These are phyloP conservation scores for Phytophthora litchii DNA, from an alignment of 352 stramenopile genomes.

Conservation along the genomic window DNA sequence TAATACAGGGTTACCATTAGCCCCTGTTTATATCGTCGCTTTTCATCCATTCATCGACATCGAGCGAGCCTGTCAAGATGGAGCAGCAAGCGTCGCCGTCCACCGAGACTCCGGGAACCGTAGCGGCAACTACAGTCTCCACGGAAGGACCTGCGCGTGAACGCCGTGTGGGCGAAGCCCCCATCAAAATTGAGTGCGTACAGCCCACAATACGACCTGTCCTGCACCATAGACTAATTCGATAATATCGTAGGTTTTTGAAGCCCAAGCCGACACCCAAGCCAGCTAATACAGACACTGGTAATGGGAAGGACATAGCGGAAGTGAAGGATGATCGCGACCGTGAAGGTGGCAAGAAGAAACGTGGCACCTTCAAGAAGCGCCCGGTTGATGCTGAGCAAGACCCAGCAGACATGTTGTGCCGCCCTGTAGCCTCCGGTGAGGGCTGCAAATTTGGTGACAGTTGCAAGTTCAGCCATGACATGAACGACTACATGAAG, in stretches of 20 bases:
- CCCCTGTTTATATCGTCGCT: no score
- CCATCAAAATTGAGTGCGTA: slow-evolving; percentile 57
- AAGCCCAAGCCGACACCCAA: slow-evolving; percentile 48
- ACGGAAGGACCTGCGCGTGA: slow-evolving; percentile 17
- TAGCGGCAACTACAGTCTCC: neutral
- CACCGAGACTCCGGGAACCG: neutral
- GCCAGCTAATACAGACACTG: slow-evolving; percentile 3
- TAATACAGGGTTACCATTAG: no score
- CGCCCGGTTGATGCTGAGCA: slow-evolving; percentile 66
- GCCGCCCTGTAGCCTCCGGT: slow-evolving; percentile 64
- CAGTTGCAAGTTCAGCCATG: slow-evolving; percentile 88
- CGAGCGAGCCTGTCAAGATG: slow-evolving; percentile 6
- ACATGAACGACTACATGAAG: slow-evolving; percentile 85
- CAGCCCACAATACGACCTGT: slow-evolving; percentile 5
- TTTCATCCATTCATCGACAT: slow-evolving; percentile 20
- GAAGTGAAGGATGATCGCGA: slow-evolving; percentile 19
- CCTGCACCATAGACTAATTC: slow-evolving; percentile 2
- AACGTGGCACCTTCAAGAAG: slow-evolving; percentile 86
- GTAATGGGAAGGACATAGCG: neutral
- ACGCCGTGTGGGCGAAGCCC: slow-evolving; percentile 38
- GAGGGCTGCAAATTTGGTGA: slow-evolving; percentile 75
- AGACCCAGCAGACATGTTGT: slow-evolving; percentile 73
- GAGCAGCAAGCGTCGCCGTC: slow-evolving; percentile 16
- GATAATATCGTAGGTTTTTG: slow-evolving; percentile 51
- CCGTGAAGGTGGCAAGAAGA: slow-evolving; percentile 36